phyloP scores from a whole-genome alignment of 73 alveolate genomes.

The Paramecium sexaurelia region DNA sequence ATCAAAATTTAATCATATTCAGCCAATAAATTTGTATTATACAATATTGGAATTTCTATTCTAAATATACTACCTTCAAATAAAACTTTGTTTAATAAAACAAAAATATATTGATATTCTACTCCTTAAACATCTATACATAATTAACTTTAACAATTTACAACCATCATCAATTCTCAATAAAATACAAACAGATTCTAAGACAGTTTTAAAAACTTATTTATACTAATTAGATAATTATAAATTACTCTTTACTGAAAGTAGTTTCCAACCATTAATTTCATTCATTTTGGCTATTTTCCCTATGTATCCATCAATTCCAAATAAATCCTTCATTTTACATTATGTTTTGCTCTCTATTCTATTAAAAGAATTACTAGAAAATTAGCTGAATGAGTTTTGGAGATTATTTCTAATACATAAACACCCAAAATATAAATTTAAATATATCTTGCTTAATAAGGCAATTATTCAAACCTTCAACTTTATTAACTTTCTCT shows the following conservation, averaged over 20 bases:
- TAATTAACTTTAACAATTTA: neutral
- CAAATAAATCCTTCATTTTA: slow-evolving; percentile 79
- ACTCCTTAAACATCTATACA: slow-evolving; percentile 66
- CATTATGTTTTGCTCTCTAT: slow-evolving; percentile 96
- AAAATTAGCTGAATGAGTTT: slow-evolving; percentile 93
- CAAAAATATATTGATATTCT: too few relatives aligned
- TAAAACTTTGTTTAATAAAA: too few relatives aligned
- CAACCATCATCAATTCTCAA: slow-evolving; percentile 95
- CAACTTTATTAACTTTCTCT: slow-evolving; percentile 85
- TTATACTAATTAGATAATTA: neutral
- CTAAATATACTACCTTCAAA: too few relatives aligned
- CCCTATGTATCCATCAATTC: slow-evolving; percentile 99
- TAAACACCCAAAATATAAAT: slow-evolving; percentile 80
- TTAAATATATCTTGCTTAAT: slow-evolving; percentile 71
- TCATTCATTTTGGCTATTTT: slow-evolving; percentile 94
- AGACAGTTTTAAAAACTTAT: slow-evolving; percentile 93
- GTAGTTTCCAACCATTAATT: slow-evolving; percentile 95
- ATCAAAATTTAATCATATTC: too few relatives aligned
- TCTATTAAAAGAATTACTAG: too few relatives aligned
- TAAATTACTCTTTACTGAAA: slow-evolving; percentile 89
- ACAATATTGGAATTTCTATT: neutral
- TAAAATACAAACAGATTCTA: slow-evolving; percentile 92
- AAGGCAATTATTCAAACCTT: slow-evolving; percentile 97
- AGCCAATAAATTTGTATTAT: slow-evolving; percentile 79
- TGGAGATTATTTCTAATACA: slow-evolving; percentile 98